Percentiles rank a stretch among this genome's conserved stretches.
These are phyloP conservation scores for Mortierella sp. DNA, from an alignment of 371 early-diverging fungal species.

Conservation along the genomic window DNA sequence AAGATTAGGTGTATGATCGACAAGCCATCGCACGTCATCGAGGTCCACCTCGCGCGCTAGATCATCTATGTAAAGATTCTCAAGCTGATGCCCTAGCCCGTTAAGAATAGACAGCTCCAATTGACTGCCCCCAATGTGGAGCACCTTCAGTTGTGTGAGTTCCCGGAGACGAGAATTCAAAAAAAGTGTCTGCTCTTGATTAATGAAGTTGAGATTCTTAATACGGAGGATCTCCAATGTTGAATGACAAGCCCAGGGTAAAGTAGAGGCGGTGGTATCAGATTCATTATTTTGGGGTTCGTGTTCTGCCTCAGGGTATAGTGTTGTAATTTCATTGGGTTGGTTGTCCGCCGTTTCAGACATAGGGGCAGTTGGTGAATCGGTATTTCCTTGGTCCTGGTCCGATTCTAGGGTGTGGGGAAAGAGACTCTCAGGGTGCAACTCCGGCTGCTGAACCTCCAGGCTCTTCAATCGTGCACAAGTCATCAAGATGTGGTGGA, in stretches of 20 bases:
- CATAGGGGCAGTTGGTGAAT: neutral
- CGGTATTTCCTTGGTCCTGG: conserved; percentile 23
- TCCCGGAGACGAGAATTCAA: conserved; percentile 47
- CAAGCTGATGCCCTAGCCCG: conserved; percentile 48
- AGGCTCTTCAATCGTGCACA: conserved; percentile 36
- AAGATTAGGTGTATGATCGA: conserved; percentile 49
- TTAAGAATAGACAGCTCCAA: conserved; percentile 41
- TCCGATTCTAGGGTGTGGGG: conserved; percentile 35
- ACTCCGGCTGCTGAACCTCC: conserved; percentile 51
- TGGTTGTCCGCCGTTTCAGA: neutral
- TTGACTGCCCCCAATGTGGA: conserved; percentile 53
- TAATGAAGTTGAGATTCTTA: conserved; percentile 38
- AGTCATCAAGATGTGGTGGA: conserved; percentile 39
- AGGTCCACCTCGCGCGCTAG: conserved; percentile 45
- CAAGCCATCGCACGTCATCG: conserved; percentile 45
- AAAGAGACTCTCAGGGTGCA: conserved; percentile 46
- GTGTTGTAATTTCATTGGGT: conserved; percentile 7
- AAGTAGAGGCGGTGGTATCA: neutral
- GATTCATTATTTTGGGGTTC: conserved; percentile 1
- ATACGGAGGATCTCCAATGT: conserved; percentile 39
- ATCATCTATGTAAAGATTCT: conserved; percentile 43
- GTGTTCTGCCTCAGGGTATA: conserved; percentile 25
- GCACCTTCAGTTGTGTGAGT: conserved; percentile 35
- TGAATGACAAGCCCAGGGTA: conserved; percentile 39
- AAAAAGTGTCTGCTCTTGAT: conserved; percentile 25